These are phyloP conservation scores for Colletotrichum eleusines DNA, from an alignment of 2,329 filamentous ascomycete species.

Conservation along the genomic window DNA sequence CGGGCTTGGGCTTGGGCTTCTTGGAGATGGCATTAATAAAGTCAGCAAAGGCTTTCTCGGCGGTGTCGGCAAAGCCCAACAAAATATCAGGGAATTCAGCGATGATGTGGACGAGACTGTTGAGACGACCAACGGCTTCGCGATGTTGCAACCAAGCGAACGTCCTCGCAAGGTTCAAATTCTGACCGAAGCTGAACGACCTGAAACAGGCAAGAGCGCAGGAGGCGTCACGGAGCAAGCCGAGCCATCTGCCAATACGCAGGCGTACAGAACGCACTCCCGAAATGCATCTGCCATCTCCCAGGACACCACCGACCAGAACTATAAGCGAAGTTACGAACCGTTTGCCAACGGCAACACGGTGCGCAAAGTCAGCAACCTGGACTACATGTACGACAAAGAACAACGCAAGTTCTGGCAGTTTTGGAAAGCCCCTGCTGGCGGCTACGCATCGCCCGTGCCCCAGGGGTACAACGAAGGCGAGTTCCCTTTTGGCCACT, in stretches of 20 bases:
- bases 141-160: slow-evolving; percentile 45
- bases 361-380: slow-evolving; percentile 62
- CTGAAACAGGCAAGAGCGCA: slow-evolving; percentile 20
- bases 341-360: slow-evolving; percentile 60
- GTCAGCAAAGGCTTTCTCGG: slow-evolving; percentile 50
- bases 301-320: slow-evolving; percentile 53
- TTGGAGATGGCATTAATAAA: slow-evolving; percentile 64
- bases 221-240: slow-evolving; percentile 20
- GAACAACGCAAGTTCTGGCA: slow-evolving; percentile 67
- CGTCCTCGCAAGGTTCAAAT: slow-evolving; percentile 49
- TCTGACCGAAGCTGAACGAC: slow-evolving; percentile 50
- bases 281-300: slow-evolving; percentile 55
- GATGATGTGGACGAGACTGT: slow-evolving; percentile 65
- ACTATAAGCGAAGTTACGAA: slow-evolving; percentile 49
- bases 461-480: slow-evolving; percentile 66
- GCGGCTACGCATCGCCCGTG: slow-evolving; percentile 71
- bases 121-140: slow-evolving; percentile 68
- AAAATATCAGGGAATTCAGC: slow-evolving; percentile 60
- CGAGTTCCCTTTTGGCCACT: slow-evolving; percentile 55
- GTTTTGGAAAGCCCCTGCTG: slow-evolving; percentile 74
- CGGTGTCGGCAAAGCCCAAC: slow-evolving; percentile 57
- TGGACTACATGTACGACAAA: slow-evolving; percentile 62
- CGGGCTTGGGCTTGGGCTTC: slow-evolving; percentile 42
- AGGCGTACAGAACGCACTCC: slow-evolving; percentile 51
- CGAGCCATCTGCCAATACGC: slow-evolving; percentile 47